Evolutionary conservation across 176 grass and related monocot genomes (phyloP).

Genomic region (Puccinellia tenuiflora): DNA sequence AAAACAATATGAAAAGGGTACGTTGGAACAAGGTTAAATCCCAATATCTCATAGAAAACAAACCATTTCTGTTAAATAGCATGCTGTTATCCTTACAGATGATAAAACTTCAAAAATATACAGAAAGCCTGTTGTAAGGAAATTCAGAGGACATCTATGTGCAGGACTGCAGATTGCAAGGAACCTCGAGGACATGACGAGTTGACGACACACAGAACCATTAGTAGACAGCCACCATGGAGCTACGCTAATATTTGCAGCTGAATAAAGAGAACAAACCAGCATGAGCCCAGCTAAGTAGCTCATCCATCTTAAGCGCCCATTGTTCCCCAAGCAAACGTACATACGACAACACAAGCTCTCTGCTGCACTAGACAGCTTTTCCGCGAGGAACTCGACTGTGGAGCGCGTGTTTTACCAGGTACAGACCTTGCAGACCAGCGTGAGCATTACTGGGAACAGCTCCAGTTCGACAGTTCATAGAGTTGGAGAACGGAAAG

Average conservation of each 20-base stretch:
- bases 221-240: neutral
- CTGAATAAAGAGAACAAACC: neutral
- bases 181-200: neutral
- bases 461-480: neutral
- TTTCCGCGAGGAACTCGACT: neutral
- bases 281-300: neutral
- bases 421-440: neutral
- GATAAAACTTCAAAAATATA: neutral
- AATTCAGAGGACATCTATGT: neutral
- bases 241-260: neutral
- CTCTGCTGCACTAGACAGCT: neutral
- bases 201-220: neutral
- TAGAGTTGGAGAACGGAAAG: neutral
- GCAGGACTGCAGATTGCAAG: neutral
- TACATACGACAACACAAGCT: neutral
- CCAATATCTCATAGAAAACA: neutral
- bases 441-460: neutral
- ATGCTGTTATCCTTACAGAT: neutral
- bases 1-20: neutral
- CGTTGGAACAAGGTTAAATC: neutral
- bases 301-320: neutral
- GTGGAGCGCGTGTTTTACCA: neutral
- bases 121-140: neutral
- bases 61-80: neutral
- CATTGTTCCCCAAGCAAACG: neutral